These are phyloP conservation scores for Hypholoma sublateritium DNA, from an alignment of 768 basidiomycete genomes.

Conservation along the genomic window DNA sequence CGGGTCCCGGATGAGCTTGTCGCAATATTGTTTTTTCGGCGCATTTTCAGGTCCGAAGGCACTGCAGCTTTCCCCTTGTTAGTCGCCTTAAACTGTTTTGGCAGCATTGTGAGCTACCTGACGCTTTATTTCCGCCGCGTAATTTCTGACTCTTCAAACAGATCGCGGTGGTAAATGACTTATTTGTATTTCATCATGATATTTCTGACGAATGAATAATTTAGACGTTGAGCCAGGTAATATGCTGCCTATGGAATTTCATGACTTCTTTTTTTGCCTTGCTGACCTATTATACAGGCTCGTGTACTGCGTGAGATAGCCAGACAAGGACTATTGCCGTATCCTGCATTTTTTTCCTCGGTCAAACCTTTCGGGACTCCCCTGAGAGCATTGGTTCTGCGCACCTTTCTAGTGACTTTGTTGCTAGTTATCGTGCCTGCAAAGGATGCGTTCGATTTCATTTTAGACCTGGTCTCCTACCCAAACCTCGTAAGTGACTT, in stretches of 20 bases:
- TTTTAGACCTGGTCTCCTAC: slow-evolving; percentile 39
- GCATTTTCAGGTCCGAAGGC: slow-evolving; percentile 27
- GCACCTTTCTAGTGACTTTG: slow-evolving; percentile 36
- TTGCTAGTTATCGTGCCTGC: slow-evolving; percentile 40
- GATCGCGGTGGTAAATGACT: slow-evolving; percentile 27
- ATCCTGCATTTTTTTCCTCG: slow-evolving; percentile 44
- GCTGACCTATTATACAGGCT: slow-evolving; percentile 22
- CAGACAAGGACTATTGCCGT: slow-evolving; percentile 53
- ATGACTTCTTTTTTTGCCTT: background rate
- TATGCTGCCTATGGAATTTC: background rate
- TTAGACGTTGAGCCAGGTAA: slow-evolving; percentile 29
- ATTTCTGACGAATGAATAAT: no score
- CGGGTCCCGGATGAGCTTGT: slow-evolving; percentile 31
- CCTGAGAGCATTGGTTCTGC: slow-evolving; percentile 38
- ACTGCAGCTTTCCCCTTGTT: slow-evolving; percentile 29
- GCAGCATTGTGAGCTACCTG: slow-evolving; percentile 31
- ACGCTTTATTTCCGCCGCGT: background rate
- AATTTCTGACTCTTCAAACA: slow-evolving; percentile 4
- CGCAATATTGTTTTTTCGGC: slow-evolving; percentile 34
- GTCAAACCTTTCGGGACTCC: slow-evolving; percentile 52
- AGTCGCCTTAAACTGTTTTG: slow-evolving; percentile 34
- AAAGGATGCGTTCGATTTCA: slow-evolving; percentile 37
- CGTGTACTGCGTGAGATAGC: slow-evolving; percentile 51
- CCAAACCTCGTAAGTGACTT: slow-evolving; percentile 29
- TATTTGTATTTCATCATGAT: background rate